A percentile compares a stretch with the other conserved stretches of the same genome.
Evolutionary conservation across 1,139 yeast genomes (phyloP).

Genomic region (Geotrichum fermentans): DNA sequence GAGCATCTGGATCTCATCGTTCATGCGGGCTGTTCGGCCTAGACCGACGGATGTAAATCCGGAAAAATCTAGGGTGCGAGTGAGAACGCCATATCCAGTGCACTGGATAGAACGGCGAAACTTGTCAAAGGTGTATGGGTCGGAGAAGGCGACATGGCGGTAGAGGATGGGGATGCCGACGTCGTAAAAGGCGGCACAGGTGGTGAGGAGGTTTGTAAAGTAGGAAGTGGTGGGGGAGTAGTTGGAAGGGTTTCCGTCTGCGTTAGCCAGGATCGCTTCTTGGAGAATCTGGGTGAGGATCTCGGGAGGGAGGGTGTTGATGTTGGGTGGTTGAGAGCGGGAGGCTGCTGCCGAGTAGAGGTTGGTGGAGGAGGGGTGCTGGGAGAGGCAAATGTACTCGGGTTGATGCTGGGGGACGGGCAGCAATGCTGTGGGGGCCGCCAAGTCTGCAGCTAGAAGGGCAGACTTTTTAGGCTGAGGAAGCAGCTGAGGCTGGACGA

Average conservation of each 20-base stretch:
- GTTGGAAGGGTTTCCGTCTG: slow-evolving; percentile 22
- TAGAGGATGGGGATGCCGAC: slow-evolving; percentile 46
- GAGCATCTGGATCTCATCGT: slow-evolving; percentile 85
- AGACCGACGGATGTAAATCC: slow-evolving; percentile 87
- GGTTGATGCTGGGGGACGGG: neutral
- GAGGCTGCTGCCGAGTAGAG: neutral
- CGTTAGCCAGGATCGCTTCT: slow-evolving; percentile 28
- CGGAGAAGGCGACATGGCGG: slow-evolving; percentile 66
- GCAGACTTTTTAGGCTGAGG: neutral
- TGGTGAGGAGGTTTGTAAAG: slow-evolving; percentile 32
- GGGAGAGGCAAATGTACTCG: slow-evolving; percentile 3
- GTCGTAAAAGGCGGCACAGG: slow-evolving; percentile 36
- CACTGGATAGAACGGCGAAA: slow-evolving; percentile 55
- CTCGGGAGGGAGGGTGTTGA: slow-evolving; percentile 34
- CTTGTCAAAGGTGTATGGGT: slow-evolving; percentile 76
- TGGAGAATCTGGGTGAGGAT: slow-evolving; percentile 34
- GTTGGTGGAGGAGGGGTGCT: slow-evolving; percentile 5
- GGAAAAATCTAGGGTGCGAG: slow-evolving; percentile 76
- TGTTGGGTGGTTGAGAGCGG: slow-evolving; percentile 14
- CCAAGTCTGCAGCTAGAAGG: too few species aligned
- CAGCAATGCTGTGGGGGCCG: too few species aligned
- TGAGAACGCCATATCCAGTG: slow-evolving; percentile 58
- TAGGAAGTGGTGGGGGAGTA: slow-evolving; percentile 23
- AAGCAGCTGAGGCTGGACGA: slow-evolving; percentile 1
- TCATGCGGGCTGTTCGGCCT: slow-evolving; percentile 86